Evolutionary conservation across 768 basidiomycete genomes (phyloP).

Genomic region (Cytidiella melzeri): DNA sequence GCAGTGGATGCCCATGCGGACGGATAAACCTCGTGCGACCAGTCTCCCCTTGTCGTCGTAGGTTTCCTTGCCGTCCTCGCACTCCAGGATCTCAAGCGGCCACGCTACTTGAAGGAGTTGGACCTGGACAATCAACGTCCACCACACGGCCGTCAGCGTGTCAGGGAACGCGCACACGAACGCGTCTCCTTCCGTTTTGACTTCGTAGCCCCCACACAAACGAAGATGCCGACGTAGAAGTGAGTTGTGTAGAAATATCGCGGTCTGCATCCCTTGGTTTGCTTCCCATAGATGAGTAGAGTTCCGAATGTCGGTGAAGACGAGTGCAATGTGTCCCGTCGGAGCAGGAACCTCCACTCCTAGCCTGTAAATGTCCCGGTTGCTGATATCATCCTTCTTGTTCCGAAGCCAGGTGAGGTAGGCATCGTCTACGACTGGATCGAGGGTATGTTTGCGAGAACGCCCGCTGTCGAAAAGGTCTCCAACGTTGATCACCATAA

Average conservation of each 20-base stretch:
- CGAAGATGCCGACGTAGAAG: conserved; percentile 82
- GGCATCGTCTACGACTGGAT: conserved; percentile 38
- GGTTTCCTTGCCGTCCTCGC: conserved; percentile 82
- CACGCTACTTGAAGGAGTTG: conserved; percentile 77
- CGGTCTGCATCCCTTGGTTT: conserved; percentile 91
- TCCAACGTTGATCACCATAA: conserved; percentile 88
- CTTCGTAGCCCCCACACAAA: conserved; percentile 93
- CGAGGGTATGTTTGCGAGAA: conserved; percentile 37
- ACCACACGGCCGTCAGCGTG: conserved; percentile 80
- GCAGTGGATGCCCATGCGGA: conserved; percentile 97
- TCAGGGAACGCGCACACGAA: conserved; percentile 99
- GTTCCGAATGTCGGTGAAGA: conserved; percentile 97
- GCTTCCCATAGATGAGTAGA: conserved; percentile 96
- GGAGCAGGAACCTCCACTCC: conserved; percentile 81
- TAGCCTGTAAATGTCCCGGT: conserved; percentile 57
- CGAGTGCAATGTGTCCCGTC: conserved; percentile 80
- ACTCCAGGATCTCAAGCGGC: conserved; percentile 92
- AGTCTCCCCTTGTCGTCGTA: conserved; percentile 58
- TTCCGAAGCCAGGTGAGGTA: conserved; percentile 24
- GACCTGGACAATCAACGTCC: conserved; percentile 82
- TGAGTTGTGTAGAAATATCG: conserved; percentile 85
- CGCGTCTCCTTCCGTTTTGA: conserved; percentile 98
- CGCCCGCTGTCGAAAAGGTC: conserved; percentile 56
- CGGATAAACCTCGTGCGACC: conserved; percentile 83
- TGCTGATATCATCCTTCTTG: conserved; percentile 45